phyloP scores from a whole-genome alignment of 805 yeast genomes.

The Myxozyma monticola region DNA sequence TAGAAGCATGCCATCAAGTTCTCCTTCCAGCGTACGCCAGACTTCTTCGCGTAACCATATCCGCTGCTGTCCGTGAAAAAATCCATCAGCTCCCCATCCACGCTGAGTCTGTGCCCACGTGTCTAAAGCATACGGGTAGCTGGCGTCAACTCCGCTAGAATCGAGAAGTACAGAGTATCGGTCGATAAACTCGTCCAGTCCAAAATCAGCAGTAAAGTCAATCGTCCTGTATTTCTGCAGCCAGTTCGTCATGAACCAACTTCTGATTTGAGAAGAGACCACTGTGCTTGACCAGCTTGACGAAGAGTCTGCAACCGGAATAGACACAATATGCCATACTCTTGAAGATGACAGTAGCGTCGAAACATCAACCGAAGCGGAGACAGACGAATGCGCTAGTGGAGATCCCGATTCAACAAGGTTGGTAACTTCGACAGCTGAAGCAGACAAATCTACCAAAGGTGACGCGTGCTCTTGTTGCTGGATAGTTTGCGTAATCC shows the following conservation, averaged over 20 bases:
- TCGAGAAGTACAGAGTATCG: conserved; percentile 40
- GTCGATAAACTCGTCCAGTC: conserved; percentile 40
- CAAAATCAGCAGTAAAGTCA: conserved; percentile 46
- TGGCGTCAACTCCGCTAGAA: conserved; percentile 26
- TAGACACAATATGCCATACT: conserved; percentile 40
- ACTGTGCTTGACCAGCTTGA: conserved; percentile 40
- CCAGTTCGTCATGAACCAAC: conserved; percentile 43
- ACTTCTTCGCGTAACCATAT: conserved; percentile 43
- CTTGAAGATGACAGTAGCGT: conserved; percentile 36
- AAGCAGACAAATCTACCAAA: conserved; percentile 11
- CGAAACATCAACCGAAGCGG: conserved; percentile 30
- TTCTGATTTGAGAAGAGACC: conserved; percentile 43
- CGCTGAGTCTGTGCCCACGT: conserved; percentile 41
- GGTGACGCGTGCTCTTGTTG: conserved; percentile 18
- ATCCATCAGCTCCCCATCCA: conserved; percentile 39
- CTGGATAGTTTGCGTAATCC: conserved; percentile 20
- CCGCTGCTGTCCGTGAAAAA: conserved; percentile 40
- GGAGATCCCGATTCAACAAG: conserved; percentile 19
- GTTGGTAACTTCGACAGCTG: conserved; percentile 13
- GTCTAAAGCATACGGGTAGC: conserved; percentile 34
- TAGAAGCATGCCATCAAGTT: conserved; percentile 26
- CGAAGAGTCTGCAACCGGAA: conserved; percentile 7
- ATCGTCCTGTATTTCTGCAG: conserved; percentile 37
- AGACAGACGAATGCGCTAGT: conserved; percentile 3
- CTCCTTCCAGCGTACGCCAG: conserved; percentile 42